Evolutionary conservation across 768 basidiomycete genomes (phyloP).

Genomic region (Daedaleopsis sinensis): DNA sequence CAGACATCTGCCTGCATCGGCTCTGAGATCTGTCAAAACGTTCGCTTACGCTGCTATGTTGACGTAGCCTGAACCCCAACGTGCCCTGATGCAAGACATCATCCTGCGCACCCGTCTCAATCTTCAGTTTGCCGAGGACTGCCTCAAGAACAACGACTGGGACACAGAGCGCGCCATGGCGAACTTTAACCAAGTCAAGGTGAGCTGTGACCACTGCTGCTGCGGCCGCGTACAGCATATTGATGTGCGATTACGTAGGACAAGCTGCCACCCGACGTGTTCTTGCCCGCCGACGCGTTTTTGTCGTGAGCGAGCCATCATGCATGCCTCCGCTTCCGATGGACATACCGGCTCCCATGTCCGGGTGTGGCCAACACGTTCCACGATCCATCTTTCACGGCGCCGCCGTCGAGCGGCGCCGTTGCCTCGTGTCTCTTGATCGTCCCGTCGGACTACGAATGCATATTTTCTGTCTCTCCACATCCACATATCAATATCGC

Average conservation of each 20-base stretch:
- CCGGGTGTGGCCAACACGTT: constrained; percentile 5
- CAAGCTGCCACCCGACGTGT: constrained; percentile 41
- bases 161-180: constrained; percentile 74
- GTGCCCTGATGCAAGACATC: constrained; percentile 69
- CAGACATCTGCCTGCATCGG: constrained; percentile 8
- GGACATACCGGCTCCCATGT: constrained; percentile 13
- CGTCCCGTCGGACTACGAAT: constrained; percentile 16
- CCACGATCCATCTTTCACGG: not conserved
- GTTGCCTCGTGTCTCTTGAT: constrained; percentile 17
- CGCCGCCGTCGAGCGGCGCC: not conserved
- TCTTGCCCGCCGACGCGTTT: constrained; percentile 56
- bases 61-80: constrained; percentile 68
- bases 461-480: constrained; percentile 1
- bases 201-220: constrained; percentile 37
- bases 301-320: constrained; percentile 32
- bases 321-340: constrained; percentile 13
- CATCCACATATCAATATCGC: constrained; percentile 8
- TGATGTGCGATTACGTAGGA: constrained; percentile 31
- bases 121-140: constrained; percentile 78
- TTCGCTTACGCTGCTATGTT: constrained; percentile 18
- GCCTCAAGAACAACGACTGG: constrained; percentile 85
- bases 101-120: constrained; percentile 79
- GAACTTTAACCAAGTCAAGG: constrained; percentile 91
- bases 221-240: constrained; percentile 2
- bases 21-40: not conserved